Base-by-base conservation (phyloP, 352 stramenopile species). In the Chrysophaeum taylorii region DNA sequence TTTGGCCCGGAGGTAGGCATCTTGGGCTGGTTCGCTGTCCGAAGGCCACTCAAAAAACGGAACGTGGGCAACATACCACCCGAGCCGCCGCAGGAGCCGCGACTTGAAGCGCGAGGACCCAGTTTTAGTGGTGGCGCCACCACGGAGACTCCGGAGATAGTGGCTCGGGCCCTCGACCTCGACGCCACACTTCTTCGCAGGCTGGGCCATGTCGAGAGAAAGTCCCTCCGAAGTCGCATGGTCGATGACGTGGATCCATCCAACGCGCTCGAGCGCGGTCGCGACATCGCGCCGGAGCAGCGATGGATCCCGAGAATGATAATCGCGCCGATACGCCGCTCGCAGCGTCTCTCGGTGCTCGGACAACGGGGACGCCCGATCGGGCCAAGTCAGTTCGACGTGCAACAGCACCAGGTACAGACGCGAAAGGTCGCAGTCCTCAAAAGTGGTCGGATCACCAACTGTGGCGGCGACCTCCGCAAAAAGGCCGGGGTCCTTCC, bases 31-130 rank as follows among this genome's bases (percentile, higher is more conserved):
- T n/a, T n/a, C n/a, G n/a, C n/a, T n/a, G n/a, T n/a, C n/a, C n/a
- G n/a, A n/a, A n/a, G 57, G 7, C 79, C 80, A 87, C 52, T 86
- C 82, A 73, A 73, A 85, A 70, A 82, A 87, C 0, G 79, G 78
- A 71, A 88, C 76, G 48, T 84, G 79, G 31, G 82, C 72, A 27
- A 86, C 75, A 43, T 78, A 79, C 82, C 82, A 88, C n/a, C 81
- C 82, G 37, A 86, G 61, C 29, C 73, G 42, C 42, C 73, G 67
- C 14, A 88, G 62, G 23, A 87, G 48, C 52, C 81, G 52, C 38
- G 77, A 61, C 69, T 87, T 87, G 50, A 87, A 64, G 21, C 71
- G 85, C 85, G 4, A 36, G 33, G 23, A 25, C 18, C 1, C 35
- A 23, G 12, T 25, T 16, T 36, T 2, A 9, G 36, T 66, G n/a